phyloP scores from a whole-genome alignment of 2,329 filamentous ascomycete species.

The Aureobasidium musti region DNA sequence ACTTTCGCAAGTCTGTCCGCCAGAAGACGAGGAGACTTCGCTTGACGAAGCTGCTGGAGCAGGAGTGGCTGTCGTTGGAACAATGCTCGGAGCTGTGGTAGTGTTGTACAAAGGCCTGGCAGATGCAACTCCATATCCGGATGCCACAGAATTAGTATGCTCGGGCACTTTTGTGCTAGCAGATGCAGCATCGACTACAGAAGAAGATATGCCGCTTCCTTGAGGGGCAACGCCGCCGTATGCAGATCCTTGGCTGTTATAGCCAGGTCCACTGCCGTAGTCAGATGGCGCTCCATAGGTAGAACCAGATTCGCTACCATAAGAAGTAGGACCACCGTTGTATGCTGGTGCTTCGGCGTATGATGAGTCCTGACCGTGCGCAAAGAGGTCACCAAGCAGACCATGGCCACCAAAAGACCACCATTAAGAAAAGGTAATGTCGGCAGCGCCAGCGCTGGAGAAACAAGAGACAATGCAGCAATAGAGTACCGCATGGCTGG shows the following conservation, averaged over 20 bases:
- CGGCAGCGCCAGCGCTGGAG: constrained; percentile 18
- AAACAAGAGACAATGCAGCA: constrained; percentile 9
- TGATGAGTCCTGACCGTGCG: background rate
- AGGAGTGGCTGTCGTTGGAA: background rate
- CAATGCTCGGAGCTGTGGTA: background rate
- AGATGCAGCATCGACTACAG: constrained; percentile 7
- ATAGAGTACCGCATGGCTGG: constrained; percentile 3
- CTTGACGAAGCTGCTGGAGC: background rate
- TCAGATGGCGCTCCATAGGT: background rate
- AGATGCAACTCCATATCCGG: background rate
- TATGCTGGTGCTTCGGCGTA: background rate
- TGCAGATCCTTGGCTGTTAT: background rate
- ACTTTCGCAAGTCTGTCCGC: constrained; percentile 7
- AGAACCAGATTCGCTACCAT: background rate
- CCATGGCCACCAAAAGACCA: constrained; percentile 11
- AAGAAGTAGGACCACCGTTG: background rate
- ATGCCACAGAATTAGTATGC: background rate
- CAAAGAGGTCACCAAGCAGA: constrained; percentile 7
- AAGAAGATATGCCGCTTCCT: background rate
- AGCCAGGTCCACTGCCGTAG: background rate
- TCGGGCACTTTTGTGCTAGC: background rate
- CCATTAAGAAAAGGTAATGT: background rate
- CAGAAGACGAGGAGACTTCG: background rate
- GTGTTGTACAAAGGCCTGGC: background rate
- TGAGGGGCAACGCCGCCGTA: background rate